Evolutionary conservation across 306 rosid species (phyloP).

Genomic region (Malus domestica): ASM211411v1 NC_041799.1:37588001-37588500

Average conservation of each 20-base stretch:
- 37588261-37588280: no score
- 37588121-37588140: constrained; percentile 24
- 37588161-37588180: no score
- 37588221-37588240: no score
- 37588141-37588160: no score
- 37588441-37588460: neutral
- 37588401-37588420: neutral
- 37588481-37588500: neutral
- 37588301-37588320: neutral
- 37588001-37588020: neutral
- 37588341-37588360: neutral
- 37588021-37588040: constrained; percentile 14
- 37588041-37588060: constrained; percentile 9
- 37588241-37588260: no score
- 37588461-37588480: neutral
- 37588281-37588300: neutral
- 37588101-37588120: constrained; percentile 26
- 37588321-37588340: neutral
- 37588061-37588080: constrained; percentile 31
- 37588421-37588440: neutral
- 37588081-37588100: constrained; percentile 29
- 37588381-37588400: neutral
- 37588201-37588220: no score
- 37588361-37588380: neutral
- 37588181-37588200: no score